phyloP scores from a whole-genome alignment of 2,329 filamentous ascomycete species.

The Nannizziopsis arthrosporioides region DNA sequence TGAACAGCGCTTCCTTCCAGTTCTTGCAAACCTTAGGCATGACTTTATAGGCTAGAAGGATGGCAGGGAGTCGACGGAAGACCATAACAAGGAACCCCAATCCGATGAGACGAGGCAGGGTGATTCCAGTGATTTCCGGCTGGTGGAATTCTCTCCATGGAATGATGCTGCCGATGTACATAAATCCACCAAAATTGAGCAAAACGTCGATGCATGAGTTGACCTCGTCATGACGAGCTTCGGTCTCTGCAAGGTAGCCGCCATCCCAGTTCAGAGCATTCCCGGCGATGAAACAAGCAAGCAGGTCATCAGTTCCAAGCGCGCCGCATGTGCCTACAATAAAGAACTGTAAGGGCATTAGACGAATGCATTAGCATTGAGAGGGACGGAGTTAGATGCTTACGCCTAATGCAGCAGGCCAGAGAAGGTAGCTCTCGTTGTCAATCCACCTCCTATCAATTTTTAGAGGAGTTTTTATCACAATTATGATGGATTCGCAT shows the following conservation, averaged over 20 bases:
- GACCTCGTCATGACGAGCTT: slow-evolving; percentile 49
- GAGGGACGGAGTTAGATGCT: slow-evolving; percentile 12
- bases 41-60: slow-evolving; percentile 44
- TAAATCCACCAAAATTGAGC: slow-evolving; percentile 50
- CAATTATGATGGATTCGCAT: background rate
- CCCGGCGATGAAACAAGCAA: slow-evolving; percentile 51
- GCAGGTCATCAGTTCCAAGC: slow-evolving; percentile 48
- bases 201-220: slow-evolving; percentile 48
- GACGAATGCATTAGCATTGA: background rate
- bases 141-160: slow-evolving; percentile 47
- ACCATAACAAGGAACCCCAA: slow-evolving; percentile 44
- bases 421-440: slow-evolving; percentile 43
- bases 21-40: slow-evolving; percentile 43
- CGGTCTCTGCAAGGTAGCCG: slow-evolving; percentile 45
- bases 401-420: slow-evolving; percentile 42
- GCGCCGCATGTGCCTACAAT: slow-evolving; percentile 47
- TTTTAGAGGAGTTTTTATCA: background rate
- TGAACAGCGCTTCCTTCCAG: slow-evolving; percentile 49
- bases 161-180: slow-evolving; percentile 47
- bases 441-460: slow-evolving; percentile 43
- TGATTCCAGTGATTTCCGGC: slow-evolving; percentile 43
- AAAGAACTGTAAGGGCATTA: slow-evolving; percentile 37
- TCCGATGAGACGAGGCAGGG: slow-evolving; percentile 38
- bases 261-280: slow-evolving; percentile 53
- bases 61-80: slow-evolving; percentile 47